A percentile compares a stretch with the other conserved stretches of the same genome.
These are phyloP conservation scores for Galium porrigens DNA, from an alignment of 305 asterid species.

Conservation along the genomic window DNA sequence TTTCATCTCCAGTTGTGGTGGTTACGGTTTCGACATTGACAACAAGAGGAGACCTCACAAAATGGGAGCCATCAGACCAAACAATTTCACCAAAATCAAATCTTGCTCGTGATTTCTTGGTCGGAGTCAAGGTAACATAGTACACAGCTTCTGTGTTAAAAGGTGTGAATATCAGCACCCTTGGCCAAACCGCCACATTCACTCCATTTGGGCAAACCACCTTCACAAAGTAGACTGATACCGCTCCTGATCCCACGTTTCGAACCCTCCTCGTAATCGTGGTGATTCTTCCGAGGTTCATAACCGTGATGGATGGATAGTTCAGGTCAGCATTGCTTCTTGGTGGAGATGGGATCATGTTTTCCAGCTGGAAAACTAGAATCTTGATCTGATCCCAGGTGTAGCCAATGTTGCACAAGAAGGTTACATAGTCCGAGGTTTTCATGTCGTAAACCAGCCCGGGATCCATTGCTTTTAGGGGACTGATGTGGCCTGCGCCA, in stretches of 20 bases:
- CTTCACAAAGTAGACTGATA: constrained; percentile 30
- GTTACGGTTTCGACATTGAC: constrained; percentile 5
- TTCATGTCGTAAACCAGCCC: constrained; percentile 42
- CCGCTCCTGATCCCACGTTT: constrained; percentile 31
- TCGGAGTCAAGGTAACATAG: constrained; percentile 29
- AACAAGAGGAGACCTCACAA: constrained; percentile 26
- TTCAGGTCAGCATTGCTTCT: constrained; percentile 23
- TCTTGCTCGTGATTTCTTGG: constrained; percentile 27
- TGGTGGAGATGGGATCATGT: background rate
- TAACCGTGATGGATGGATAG: constrained; percentile 36
- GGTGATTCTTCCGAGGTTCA: constrained; percentile 24
- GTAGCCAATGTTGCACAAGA: constrained; percentile 27
- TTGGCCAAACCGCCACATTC: constrained; percentile 46
- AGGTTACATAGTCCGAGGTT: constrained; percentile 22
- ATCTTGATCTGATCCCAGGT: constrained; percentile 24
- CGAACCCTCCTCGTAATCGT: constrained; percentile 30
- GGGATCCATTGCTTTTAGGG: constrained; percentile 44
- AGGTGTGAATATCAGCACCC: constrained; percentile 31
- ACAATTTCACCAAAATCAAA: constrained; percentile 42
- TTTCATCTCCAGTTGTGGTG: background rate
- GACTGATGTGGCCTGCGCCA: constrained; percentile 46
- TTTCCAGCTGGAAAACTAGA: constrained; percentile 13
- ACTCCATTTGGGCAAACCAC: constrained; percentile 40
- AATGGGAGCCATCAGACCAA: constrained; percentile 48
- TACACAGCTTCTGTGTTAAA: constrained; percentile 28